Base-by-base conservation (phyloP, 2,329 filamentous ascomycete genomes). In the Macrophomina tecta region DNA sequence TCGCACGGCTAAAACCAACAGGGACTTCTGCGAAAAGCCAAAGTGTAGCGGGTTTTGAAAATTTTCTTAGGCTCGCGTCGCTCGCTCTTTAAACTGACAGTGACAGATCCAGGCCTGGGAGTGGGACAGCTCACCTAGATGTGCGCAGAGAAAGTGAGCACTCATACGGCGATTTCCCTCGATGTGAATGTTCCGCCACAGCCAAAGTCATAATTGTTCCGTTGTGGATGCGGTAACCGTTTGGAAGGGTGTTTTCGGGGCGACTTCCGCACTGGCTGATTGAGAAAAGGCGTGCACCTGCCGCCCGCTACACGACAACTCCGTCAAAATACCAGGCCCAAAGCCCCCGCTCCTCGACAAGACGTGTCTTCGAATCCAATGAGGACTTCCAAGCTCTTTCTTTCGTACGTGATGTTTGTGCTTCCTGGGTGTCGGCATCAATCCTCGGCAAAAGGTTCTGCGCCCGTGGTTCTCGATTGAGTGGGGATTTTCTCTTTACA, bases 391-490 rank as follows among this genome's bases (percentile, higher is more conserved):
- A 62, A 49, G 58, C 58, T 62, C 58, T 62, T 62, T 36, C 34
- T 32, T 49, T 6, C 12, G 16, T 49, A 45, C 6, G 14, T 45
- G 38, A 38, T 16, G 46, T 34, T 28, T 49, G 58, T 30, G 58
- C 45, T 38, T 4, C 42, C 11, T 30, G 28, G 18, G 30, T 9
- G 58, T 45, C 58, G 45, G 45, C 45, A 62, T 28, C 30, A 30
- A 48, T 45, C 42, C 58, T 62, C 58, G 58, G 58, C 45, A 62
- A 62, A 62, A 62, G 28, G 58, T 62, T 48, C 32, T 62, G 58
- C 58, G 45, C 48, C 58, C 58, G 58, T 62, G 58, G 49, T 49
- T 49, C 42, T 28, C 32, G 34, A 49, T 30, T 28, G 58, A 42
- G 30, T 45, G 58, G 58, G 58, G 58, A 45, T 49, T 48, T n/a